Conservation (phyloP, 2,329 filamentous ascomycete species). For the Diaporthe sp. region DNA sequence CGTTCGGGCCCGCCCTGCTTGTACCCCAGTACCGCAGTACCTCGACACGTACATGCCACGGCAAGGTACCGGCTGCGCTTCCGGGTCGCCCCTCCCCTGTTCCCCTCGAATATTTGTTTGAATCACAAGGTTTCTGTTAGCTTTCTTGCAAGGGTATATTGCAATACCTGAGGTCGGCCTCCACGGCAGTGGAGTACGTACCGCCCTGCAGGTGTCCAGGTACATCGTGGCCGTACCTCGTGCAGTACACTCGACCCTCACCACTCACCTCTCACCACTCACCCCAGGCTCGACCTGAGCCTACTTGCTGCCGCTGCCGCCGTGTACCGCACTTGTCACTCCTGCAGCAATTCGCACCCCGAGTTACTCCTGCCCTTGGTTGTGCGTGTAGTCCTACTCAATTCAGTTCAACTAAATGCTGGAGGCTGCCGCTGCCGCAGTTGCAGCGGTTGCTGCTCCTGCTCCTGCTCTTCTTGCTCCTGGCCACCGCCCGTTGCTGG, state of each 20-base stretch:
- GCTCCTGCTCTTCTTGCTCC: not conserved
- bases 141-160: constrained; percentile 27
- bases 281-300: not conserved
- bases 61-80: constrained; percentile 18
- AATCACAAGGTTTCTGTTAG: constrained; percentile 28
- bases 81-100: constrained; percentile 9
- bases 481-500: not conserved
- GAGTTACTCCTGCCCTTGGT: not conserved
- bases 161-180: not conserved
- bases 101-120: constrained; percentile 27
- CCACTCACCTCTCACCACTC: not conserved
- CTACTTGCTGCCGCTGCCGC: not conserved
- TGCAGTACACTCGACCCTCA: not conserved
- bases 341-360: not conserved
- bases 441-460: not conserved
- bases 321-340: not conserved
- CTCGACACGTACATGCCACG: not conserved
- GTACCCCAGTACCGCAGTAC: not conserved
- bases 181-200: not conserved
- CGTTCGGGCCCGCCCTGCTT: constrained; percentile 7
- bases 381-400: not conserved
- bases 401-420: not conserved
- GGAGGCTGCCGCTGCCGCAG: not conserved
- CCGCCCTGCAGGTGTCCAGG: not conserved
- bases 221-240: not conserved